Conservation (phyloP, 371 early-diverging fungal species). For the Saksenaea oblongispora region DNA sequence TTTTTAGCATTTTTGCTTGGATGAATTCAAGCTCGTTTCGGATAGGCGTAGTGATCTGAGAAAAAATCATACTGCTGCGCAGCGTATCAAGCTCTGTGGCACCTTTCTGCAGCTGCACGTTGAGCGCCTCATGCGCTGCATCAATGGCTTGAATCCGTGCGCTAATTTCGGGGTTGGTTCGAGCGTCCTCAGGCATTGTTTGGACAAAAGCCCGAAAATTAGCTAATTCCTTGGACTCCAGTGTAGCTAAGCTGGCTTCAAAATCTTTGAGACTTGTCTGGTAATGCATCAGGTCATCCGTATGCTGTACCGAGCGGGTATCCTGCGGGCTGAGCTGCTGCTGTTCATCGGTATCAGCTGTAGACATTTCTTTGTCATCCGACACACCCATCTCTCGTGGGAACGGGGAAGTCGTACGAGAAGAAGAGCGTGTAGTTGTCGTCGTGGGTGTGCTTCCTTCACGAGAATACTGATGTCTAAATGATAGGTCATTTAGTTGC, state of each 20-base stretch:
- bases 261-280: slow-evolving; percentile 8
- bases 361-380: neutral
- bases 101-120: slow-evolving; percentile 3
- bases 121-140: slow-evolving; percentile 28
- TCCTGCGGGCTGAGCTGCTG: neutral
- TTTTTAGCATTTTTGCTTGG: slow-evolving; percentile 43
- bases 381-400: neutral
- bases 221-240: slow-evolving; percentile 14
- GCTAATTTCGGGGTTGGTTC: slow-evolving; percentile 11
- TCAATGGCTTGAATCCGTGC: slow-evolving; percentile 30
- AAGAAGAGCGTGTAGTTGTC: neutral
- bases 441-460: neutral
- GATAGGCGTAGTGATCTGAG: slow-evolving; percentile 28
- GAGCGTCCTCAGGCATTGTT: slow-evolving; percentile 12
- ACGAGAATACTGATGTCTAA: slow-evolving; percentile 9
- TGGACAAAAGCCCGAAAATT: slow-evolving; percentile 9
- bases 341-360: neutral
- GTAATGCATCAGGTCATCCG: slow-evolving; percentile 10
- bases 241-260: slow-evolving; percentile 4
- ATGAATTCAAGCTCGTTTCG: slow-evolving; percentile 49
- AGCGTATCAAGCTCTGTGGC: neutral
- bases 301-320: slow-evolving; percentile 1
- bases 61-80: slow-evolving; percentile 1
- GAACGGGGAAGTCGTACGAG: neutral
- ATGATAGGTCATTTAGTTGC: slow-evolving; percentile 22